A percentile compares a stretch with the other conserved stretches of the same genome.
Evolutionary conservation across 768 basidiomycete species (phyloP).

Genomic region (Saitozyma podzolica): DNA sequence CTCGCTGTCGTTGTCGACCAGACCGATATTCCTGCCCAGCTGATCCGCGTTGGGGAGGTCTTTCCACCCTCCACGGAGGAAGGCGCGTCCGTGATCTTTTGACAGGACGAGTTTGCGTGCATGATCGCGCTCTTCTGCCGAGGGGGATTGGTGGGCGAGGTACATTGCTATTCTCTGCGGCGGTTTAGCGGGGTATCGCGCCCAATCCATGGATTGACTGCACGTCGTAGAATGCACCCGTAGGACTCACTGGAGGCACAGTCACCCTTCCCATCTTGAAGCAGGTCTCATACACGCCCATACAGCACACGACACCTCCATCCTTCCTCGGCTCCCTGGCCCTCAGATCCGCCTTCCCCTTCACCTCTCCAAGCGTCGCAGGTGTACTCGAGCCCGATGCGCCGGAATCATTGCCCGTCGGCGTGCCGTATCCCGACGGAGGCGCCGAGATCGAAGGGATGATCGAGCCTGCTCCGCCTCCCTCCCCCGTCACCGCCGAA

Average conservation of each 20-base stretch:
- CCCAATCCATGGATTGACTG: not conserved
- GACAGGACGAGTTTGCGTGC: constrained; percentile 29
- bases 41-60: constrained; percentile 30
- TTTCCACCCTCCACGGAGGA: constrained; percentile 40
- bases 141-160: constrained; percentile 29
- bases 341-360: constrained; percentile 15
- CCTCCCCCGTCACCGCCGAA: not conserved
- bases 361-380: constrained; percentile 21
- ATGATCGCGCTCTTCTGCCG: constrained; percentile 14
- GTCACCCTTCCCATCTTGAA: constrained; percentile 48
- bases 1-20: not conserved
- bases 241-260: constrained; percentile 42
- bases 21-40: constrained; percentile 30
- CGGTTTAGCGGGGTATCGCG: not conserved
- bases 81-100: constrained; percentile 35
- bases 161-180: constrained; percentile 32
- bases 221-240: not conserved
- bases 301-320: constrained; percentile 42
- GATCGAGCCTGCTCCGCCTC: not conserved
- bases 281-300: constrained; percentile 38
- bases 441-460: constrained; percentile 16
- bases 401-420: constrained; percentile 8
- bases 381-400: not conserved
- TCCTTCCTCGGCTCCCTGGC: constrained; percentile 24
- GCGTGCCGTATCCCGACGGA: constrained; percentile 17